Evolutionary conservation across 768 basidiomycete species (phyloP), one percentile per base, ranked within the genome.

Genomic region (Suillus occidentalis): DNA sequence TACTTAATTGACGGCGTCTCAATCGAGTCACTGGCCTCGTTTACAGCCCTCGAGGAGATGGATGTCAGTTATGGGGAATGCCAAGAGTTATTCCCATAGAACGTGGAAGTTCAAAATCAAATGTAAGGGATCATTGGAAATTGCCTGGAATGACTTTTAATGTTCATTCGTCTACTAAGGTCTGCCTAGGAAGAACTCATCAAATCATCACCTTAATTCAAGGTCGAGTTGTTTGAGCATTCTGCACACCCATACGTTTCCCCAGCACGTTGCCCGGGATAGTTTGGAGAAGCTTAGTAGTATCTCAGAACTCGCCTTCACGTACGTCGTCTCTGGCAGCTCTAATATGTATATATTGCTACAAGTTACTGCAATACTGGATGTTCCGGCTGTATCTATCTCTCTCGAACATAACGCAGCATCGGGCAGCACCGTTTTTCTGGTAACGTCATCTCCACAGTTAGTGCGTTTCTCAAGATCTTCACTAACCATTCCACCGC

Each of bases 381-480:
- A 96, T 75, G 86, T 90, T 25, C 94, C 94, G 7, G 93, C 94
- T 66, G 85, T 97, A 66, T 95, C 95, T 40, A 96, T n/a, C 40
- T 90, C 90, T 16, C 81, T 98, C 68, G 83, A 88, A 50, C 88
- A 55, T 36, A 89, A 94, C 71, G 63, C 77, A 36, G 76, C 88
- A 5, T 86, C 87, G 37, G 89, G 90, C 68, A 84, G 83, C 70
- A 94, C 93, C 43, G 92, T 88, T 1, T 99, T 96, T 76, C 97
- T 31, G 97, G 97, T 60, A 99, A 99, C 73, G 97, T 97, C 57
- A 94, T 99, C 64, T 86, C 95, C 36, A 96, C 95, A 52, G 89
- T 99, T 69, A 88, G 89, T 65, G 91, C 91, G 0, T 71, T 84
- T 86, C 39, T 95, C 80, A 99, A 98, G 76, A 87, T 99, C 77